Evolutionary conservation across 208 protist genomes (phyloP), one percentile per base, ranked within the genome.

Genomic region (Sergeia podlipaevii): DNA sequence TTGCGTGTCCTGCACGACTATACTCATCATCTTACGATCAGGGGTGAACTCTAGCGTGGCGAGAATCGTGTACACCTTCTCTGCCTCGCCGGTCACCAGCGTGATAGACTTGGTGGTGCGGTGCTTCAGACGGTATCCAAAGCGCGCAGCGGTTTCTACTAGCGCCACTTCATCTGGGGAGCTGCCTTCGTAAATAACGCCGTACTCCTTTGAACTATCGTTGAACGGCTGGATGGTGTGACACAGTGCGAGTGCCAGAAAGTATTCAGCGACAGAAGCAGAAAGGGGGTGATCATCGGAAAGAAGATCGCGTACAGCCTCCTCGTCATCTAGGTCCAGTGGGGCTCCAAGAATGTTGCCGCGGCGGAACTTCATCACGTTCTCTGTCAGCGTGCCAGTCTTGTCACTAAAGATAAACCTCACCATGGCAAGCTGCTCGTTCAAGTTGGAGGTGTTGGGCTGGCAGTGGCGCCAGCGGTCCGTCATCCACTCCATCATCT

Each of bases 151-250:
- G 4, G 85, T 84, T 28, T 80, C 77, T 0, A 97, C 85, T 5
- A 98, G 80, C 33, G 96, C 92, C 15, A 96, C 88, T 66, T 97
- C 94, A 56, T 97, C 94, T 0, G 96, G 93, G 1, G 89, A 97
- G 61, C 76, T 78, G 32, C 89, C 90, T 42, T 97, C 86, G 66
- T 97, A 98, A n/a, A 85, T 57, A 27, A 89, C 24, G 36, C 65
- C 65, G 29, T 60, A 13, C 23, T 69, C 63, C 17, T 15, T 51
- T 28, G 56, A 45, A 1, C 51, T 37, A 47, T 82, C 74, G 34
- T 64, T 60, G 67, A 91, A 90, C 44, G 88, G 85, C 57, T 93
- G 77, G 47, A 96, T 80, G 5, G 85, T 94, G 68, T 96, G 73
- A 68, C 91, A 96, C 28, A 96, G 46, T 7, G 84, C 71, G 8